Conservation (phyloP, 306 rosid species). For the Casuarina glauca region DNA sequence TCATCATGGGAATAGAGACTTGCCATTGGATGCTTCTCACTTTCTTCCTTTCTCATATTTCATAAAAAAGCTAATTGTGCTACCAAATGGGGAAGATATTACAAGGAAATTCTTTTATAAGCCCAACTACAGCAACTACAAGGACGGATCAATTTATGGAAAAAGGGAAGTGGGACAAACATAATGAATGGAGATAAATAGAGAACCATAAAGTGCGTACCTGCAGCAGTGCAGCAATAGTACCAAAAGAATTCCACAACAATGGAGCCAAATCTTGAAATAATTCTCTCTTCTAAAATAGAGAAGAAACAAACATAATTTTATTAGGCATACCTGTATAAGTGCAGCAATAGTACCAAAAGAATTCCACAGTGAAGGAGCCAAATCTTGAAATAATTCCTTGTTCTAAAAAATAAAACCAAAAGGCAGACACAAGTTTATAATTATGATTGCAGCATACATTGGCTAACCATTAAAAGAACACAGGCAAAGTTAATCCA, state of each 20-base stretch:
- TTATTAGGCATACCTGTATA: constrained; percentile 28
- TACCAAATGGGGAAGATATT: background rate
- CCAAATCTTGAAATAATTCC: constrained; percentile 42
- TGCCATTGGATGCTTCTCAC: background rate
- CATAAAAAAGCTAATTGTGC: background rate
- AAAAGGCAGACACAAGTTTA: constrained; percentile 18
- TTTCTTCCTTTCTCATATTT: background rate
- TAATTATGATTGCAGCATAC: constrained; percentile 11
- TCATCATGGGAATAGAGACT: background rate
- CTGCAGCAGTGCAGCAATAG: constrained; percentile 89
- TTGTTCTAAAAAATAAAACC: constrained; percentile 35
- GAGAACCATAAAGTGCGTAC: constrained; percentile 30
- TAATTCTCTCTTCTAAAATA: constrained; percentile 81
- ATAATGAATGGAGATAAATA: constrained; percentile 6
- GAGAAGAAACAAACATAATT: constrained; percentile 13
- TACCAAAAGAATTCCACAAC: constrained; percentile 96
- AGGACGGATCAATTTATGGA: constrained; percentile 5
- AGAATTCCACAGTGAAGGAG: constrained; percentile 31
- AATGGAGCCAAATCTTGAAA: constrained; percentile 96
- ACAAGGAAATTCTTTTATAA: background rate
- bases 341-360: constrained; percentile 41
- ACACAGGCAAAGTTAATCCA: constrained; percentile 8
- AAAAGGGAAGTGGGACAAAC: background rate
- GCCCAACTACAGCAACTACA: constrained; percentile 10
- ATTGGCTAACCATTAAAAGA: constrained; percentile 5